Base-by-base conservation (phyloP, 345 rosid genomes). In the Brassica napus region DNA sequence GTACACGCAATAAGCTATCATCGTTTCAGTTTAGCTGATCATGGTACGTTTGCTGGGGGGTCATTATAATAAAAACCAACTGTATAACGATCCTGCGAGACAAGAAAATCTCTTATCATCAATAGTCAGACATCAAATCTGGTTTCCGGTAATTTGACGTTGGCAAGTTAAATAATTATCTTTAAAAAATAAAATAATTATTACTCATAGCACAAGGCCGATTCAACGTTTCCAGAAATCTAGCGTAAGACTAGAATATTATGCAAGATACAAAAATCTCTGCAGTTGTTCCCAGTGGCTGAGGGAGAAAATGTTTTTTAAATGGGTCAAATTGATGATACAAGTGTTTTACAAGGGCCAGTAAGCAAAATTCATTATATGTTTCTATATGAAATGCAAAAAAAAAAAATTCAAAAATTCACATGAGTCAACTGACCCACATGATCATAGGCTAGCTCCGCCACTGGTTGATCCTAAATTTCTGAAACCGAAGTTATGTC, bases 1-100 rank as follows among this genome's bases (percentile, higher is more conserved):
- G 63, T 14, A 61, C 80, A 77, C 65, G 75, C 49, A 30, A 76
- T 67, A 75, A 58, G 59, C 60, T 18, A 67, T 54, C 73, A 28
- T 69, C 66, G 34, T 61, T 61, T 26, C 26, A 60, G 18, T n/a
- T 39, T 37, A 23, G 60, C 5, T 0, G 57, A 49, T 52, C 57
- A n/a, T 52, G 57, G 57, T n/a, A n/a, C 57, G 8, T 15, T 52
- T 14, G 57, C 57, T 52, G 58, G 58, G 21, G 58, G 15, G 18
- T n/a, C 58, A 52, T 52, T 52, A n/a, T n/a, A n/a, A 1, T 52
- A 52, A 52, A 52, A n/a, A 1, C 2, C 58, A 52, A 52, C 21
- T 52, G 58, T 15, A 52, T 52, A 52, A 4, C 18, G 58, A 52
- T 52, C 21, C 7, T 52, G 6, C 58, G 8, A 12, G 31, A 65